phyloP scores from a whole-genome alignment of 164 flowering plant species.

The Houttuynia cordata region DNA sequence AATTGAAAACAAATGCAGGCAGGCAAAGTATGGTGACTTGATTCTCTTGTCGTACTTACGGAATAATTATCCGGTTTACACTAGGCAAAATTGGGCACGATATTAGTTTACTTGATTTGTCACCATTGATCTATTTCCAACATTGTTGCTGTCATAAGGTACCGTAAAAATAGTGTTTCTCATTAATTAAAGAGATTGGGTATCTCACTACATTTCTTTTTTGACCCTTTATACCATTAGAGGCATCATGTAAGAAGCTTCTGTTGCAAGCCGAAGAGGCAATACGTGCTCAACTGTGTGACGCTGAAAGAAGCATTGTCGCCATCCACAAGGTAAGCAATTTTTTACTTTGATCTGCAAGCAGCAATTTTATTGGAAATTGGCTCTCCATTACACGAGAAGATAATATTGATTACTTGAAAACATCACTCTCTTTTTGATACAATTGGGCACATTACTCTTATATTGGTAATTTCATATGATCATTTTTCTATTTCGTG shows the following conservation, averaged over 20 bases:
- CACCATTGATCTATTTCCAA: background rate
- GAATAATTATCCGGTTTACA: background rate
- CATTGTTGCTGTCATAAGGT: background rate
- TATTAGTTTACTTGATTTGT: too few species aligned
- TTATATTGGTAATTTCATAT: background rate
- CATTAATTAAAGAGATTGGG: too few species aligned
- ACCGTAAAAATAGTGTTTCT: too few species aligned
- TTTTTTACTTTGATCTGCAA: background rate
- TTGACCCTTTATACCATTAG: slow-evolving; percentile 20
- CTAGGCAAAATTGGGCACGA: too few species aligned
- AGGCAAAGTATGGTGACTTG: slow-evolving; percentile 41
- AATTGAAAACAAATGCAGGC: slow-evolving; percentile 43
- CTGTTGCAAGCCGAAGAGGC: slow-evolving; percentile 49
- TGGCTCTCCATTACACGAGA: background rate
- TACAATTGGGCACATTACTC: too few species aligned
- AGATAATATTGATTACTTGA: background rate
- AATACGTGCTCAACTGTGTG: slow-evolving; percentile 34
- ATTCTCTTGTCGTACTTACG: too few species aligned
- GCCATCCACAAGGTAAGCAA: slow-evolving; percentile 53
- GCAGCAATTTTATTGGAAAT: background rate
- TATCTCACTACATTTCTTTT: too few species aligned
- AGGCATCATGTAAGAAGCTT: slow-evolving; percentile 51
- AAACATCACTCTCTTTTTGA: too few species aligned
- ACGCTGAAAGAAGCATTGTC: slow-evolving; percentile 45
- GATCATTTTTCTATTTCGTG: slow-evolving; percentile 7